These are phyloP conservation scores for Pholiota molesta DNA, from an alignment of 768 basidiomycete genomes.

Conservation along the genomic window DNA sequence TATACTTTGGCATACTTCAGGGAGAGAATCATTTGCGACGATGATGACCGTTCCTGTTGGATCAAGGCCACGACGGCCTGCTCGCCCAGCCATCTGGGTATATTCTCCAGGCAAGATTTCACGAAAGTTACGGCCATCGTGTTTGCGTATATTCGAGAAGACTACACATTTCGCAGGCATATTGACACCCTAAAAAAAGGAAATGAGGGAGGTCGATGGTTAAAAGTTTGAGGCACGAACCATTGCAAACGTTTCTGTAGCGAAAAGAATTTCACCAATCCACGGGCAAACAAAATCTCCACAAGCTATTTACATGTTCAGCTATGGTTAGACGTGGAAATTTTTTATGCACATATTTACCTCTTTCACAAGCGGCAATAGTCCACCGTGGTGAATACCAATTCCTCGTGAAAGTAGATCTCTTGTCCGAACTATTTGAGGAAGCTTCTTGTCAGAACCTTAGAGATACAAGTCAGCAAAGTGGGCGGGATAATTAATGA, in stretches of 20 bases:
- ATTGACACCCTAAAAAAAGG: slow-evolving; percentile 81
- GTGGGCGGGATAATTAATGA: slow-evolving; percentile 7
- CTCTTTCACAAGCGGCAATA: slow-evolving; percentile 97
- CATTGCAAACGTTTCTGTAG: slow-evolving; percentile 99
- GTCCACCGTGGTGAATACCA: slow-evolving; percentile 96
- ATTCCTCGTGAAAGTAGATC: slow-evolving; percentile 91
- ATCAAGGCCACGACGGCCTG: slow-evolving; percentile 94
- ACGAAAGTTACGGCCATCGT: slow-evolving; percentile 92
- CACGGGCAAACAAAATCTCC: slow-evolving; percentile 93
- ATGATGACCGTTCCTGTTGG: slow-evolving; percentile 96
- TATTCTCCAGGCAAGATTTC: slow-evolving; percentile 92
- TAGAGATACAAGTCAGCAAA: slow-evolving; percentile 10
- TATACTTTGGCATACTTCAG: slow-evolving; percentile 63
- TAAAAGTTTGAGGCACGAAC: slow-evolving; percentile 43
- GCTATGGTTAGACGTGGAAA: slow-evolving; percentile 6
- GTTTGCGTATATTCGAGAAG: slow-evolving; percentile 93
- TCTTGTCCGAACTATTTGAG: slow-evolving; percentile 90
- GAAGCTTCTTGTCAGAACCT: slow-evolving; percentile 92
- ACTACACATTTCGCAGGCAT: slow-evolving; percentile 99
- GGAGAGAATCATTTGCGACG: slow-evolving; percentile 78
- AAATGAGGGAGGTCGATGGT: slow-evolving; percentile 1
- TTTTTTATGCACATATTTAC: slow-evolving; percentile 38
- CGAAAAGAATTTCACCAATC: slow-evolving; percentile 94
- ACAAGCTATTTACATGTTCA: slow-evolving; percentile 64
- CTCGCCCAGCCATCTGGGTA: slow-evolving; percentile 99